These are phyloP conservation scores for Colletotrichum brevisporum DNA, from an alignment of 2,329 filamentous ascomycete genomes.

Conservation along the genomic window DNA sequence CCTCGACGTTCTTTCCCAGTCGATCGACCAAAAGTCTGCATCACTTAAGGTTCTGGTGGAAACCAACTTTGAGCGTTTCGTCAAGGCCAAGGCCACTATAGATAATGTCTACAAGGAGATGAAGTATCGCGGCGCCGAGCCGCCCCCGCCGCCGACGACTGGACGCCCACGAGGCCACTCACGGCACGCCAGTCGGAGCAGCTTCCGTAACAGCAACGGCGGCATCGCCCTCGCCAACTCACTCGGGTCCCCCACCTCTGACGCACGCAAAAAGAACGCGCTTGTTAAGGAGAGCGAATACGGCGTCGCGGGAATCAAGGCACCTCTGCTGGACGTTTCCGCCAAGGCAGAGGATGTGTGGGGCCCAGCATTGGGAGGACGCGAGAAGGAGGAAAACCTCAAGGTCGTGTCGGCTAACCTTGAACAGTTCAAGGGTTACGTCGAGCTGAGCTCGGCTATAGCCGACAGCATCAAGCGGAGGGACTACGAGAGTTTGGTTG, in stretches of 20 bases:
- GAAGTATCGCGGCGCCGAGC: slow-evolving; percentile 78
- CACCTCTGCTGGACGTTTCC: slow-evolving; percentile 87
- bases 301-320: slow-evolving; percentile 89
- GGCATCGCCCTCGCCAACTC: slow-evolving; percentile 53
- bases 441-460: slow-evolving; percentile 84
- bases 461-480: slow-evolving; percentile 90
- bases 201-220: slow-evolving; percentile 69
- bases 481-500: slow-evolving; percentile 89
- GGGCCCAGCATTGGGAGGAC: slow-evolving; percentile 92
- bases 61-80: slow-evolving; percentile 98
- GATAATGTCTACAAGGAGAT: slow-evolving; percentile 99
- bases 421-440: slow-evolving; percentile 83
- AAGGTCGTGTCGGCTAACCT: slow-evolving; percentile 83
- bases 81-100: slow-evolving; percentile 96
- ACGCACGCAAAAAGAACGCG: slow-evolving; percentile 86
- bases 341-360: slow-evolving; percentile 97
- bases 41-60: slow-evolving; percentile 97
- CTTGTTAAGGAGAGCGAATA: slow-evolving; percentile 94
- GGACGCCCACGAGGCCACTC: slow-evolving; percentile 67
- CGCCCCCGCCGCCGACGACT: slow-evolving; percentile 53
- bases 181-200: slow-evolving; percentile 76
- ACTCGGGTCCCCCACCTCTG: slow-evolving; percentile 54
- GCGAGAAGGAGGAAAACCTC: slow-evolving; percentile 90
- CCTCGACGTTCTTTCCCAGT: slow-evolving; percentile 87
- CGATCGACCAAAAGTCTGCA: slow-evolving; percentile 97